Evolutionary conservation across 768 basidiomycete species (phyloP), one percentile per base, ranked within the genome.

Genomic region (Cantharellus cinnabarinus): DNA sequence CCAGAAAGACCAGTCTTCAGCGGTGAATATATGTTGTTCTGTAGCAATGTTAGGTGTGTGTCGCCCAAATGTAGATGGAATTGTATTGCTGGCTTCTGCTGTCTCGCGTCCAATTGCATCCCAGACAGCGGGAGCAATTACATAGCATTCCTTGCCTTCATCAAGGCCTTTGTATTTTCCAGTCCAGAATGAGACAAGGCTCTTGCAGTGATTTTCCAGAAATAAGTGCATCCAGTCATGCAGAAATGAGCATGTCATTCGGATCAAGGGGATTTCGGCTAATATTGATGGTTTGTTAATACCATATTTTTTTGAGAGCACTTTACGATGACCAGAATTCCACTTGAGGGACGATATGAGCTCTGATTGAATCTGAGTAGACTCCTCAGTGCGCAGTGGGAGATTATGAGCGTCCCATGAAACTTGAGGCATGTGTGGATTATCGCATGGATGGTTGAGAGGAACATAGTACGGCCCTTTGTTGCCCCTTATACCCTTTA

Each of bases 221-320:
- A 77, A 65, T 0, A 75, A 67, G 57, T 79, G 76, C 71, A 77
- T 76, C 66, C 76, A 75, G 52, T 79, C 75, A 61, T 72, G 71
- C 0, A 74, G 75, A 41, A 67, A 67, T 34, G 75, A 73, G 72
- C 2, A 15, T 0, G 0, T 76, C 71, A 60, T 74, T 72, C 3
- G 65, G 65, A n/a, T 76, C n/a, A 48, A 50, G 38, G n/a, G 55
- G 0, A 75, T 66, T 14, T 37, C 14, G 4, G 60, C 60, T 34
- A 75, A 68, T 0, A 71, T 40, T 3, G 74, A 63, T 14, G 66
- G 29, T 4, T 68, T 69, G 29, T 70, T 71, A 60, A 73, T 68
- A 2, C 74, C 71, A 51, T 61, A 69, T 57, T 66, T 71, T 3
- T 67, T 55, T 0, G 68, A 68, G 35, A 58, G 41, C 3, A 69